Conservation (phyloP, 176 grass and related monocot species). For the Cenchrus americanus region DNA sequence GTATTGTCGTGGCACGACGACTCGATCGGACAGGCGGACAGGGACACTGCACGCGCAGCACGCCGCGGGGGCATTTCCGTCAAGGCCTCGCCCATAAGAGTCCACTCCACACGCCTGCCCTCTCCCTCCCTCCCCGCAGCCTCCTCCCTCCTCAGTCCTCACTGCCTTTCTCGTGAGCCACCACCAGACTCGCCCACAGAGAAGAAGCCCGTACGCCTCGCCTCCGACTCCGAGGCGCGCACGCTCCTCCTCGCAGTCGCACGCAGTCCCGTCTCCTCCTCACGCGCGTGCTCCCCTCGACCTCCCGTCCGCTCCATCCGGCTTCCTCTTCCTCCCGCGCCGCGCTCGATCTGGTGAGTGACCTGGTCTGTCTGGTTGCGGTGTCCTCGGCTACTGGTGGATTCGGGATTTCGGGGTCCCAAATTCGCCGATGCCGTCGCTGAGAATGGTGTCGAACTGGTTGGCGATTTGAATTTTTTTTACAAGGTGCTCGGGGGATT, state of each 20-base stretch:
- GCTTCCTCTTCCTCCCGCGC: background rate
- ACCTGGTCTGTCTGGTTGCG: background rate
- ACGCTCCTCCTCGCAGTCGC: background rate
- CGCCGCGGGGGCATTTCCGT: conserved; percentile 38
- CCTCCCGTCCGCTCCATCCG: background rate
- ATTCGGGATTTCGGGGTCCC: no score
- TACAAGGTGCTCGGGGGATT: no score
- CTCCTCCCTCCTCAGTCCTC: no score
- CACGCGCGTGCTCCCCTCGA: background rate
- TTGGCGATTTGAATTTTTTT: background rate
- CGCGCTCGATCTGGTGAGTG: conserved; percentile 44
- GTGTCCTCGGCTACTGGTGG: background rate
- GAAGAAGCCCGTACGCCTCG: conserved; percentile 10
- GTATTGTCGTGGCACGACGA: background rate
- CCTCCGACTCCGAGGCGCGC: conserved; percentile 31
- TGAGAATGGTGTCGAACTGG: background rate
- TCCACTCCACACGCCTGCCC: background rate
- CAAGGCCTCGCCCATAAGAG: conserved; percentile 22
- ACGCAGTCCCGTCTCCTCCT: background rate
- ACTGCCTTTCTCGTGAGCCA: background rate
- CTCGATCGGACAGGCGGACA: background rate
- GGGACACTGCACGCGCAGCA: conserved; percentile 9
- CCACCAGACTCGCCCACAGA: background rate
- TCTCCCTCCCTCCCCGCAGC: background rate
- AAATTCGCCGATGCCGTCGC: background rate